phyloP scores from a whole-genome alignment of 768 basidiomycete genomes.

The Mrakia hoshinonis region DNA sequence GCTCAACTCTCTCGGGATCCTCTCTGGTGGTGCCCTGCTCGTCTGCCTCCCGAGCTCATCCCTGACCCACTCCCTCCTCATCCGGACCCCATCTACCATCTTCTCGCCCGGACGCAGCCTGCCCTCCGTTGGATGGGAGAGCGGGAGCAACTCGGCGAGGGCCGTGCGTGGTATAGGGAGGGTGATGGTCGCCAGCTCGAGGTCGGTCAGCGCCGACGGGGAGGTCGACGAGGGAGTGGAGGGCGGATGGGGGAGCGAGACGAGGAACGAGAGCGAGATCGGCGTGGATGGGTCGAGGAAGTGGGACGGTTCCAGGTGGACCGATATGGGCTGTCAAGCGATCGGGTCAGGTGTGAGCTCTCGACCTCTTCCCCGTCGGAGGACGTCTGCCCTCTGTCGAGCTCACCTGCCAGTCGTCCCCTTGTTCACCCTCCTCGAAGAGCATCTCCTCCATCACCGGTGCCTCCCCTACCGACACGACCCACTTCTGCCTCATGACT shows the following conservation, averaged over 20 bases:
- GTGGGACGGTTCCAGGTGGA: not conserved
- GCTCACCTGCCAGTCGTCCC: slow-evolving; percentile 12
- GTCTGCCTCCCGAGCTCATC: not conserved
- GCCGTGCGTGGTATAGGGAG: not conserved
- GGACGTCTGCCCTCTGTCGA: too few species aligned
- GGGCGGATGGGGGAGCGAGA: not conserved
- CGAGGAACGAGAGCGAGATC: not conserved
- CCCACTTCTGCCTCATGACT: not conserved
- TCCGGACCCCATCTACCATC: not conserved
- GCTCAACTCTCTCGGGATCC: too few species aligned
- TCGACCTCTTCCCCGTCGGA: not conserved
- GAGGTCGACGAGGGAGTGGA: not conserved
- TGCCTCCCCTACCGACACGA: not conserved
- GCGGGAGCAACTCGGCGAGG: not conserved
- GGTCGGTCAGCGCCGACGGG: not conserved
- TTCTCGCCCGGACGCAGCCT: not conserved
- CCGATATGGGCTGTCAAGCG: not conserved
- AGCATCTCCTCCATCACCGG: not conserved
- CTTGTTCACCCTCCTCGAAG: not conserved
- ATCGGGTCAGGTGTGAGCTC: not conserved
- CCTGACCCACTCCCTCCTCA: not conserved
- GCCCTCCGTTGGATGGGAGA: not conserved
- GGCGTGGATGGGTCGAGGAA: not conserved
- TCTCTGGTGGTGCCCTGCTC: not conserved
- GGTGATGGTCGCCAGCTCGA: not conserved